A percentile compares a stretch with the other conserved stretches of the same genome.
phyloP scores from a whole-genome alignment of 2,329 filamentous ascomycete species.

The Epicoccum nigrum region DNA sequence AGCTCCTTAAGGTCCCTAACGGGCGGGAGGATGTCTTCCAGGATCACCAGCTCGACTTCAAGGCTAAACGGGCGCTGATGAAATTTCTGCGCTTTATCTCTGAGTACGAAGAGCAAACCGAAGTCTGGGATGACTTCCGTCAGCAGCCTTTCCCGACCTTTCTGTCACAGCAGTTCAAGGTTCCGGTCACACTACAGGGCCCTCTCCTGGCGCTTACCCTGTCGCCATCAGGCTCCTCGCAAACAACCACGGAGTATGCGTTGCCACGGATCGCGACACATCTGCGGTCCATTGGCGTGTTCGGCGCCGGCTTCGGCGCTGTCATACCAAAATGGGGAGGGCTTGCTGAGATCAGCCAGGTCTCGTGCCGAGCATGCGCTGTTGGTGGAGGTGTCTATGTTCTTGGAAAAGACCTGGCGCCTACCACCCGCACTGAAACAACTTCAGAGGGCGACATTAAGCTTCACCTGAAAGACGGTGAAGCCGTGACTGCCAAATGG shows the following conservation, averaged over 20 bases:
- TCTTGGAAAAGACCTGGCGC: slow-evolving; percentile 70
- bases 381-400: slow-evolving; percentile 93
- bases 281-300: slow-evolving; percentile 82
- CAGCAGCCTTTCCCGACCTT: slow-evolving; percentile 64
- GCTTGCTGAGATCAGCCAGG: slow-evolving; percentile 85
- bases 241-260: slow-evolving; percentile 69
- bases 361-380: slow-evolving; percentile 85
- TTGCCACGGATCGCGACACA: slow-evolving; percentile 78
- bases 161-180: slow-evolving; percentile 59
- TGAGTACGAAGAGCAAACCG: slow-evolving; percentile 68
- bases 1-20: slow-evolving; percentile 76
- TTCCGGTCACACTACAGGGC: slow-evolving; percentile 69
- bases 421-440: slow-evolving; percentile 2
- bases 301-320: slow-evolving; percentile 87
- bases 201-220: slow-evolving; percentile 74
- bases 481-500: slow-evolving; percentile 61
- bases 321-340: slow-evolving; percentile 94
- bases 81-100: slow-evolving; percentile 90
- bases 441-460: slow-evolving; percentile 39
- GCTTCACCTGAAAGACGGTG: slow-evolving; percentile 63
- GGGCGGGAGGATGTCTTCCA: slow-evolving; percentile 91
- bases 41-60: slow-evolving; percentile 74
- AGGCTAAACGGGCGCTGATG: slow-evolving; percentile 86
- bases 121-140: slow-evolving; percentile 65
- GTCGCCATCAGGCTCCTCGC: slow-evolving; percentile 62